Evolutionary conservation across 345 rosid genomes (phyloP), one percentile per base, ranked within the genome.

Genomic region (Fremontodendron californicum): DNA sequence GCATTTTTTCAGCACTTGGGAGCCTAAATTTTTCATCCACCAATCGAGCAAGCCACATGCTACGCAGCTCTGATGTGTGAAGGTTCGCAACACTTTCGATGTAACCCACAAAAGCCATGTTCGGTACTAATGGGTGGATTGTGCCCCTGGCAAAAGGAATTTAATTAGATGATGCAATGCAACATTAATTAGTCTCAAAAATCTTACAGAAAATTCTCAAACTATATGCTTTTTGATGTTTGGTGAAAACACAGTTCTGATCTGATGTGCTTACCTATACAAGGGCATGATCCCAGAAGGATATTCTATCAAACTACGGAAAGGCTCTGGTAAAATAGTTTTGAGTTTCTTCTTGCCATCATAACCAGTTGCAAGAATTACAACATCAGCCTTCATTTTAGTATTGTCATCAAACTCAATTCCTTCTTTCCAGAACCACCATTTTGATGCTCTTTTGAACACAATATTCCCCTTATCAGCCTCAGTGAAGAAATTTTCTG

Each of bases 331-430:
- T 62, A 94, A 78, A 60, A 94, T 87, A 40, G 90, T 84, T 65
- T 80, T 85, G 77, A 94, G 89, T 86, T 94, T 94, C 80, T 87
- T 84, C 88, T 86, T 92, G 21, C 94, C 96, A 73, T 92, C 93
- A 31, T 84, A 92, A 15, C 98, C 96, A 40, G 98, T 94, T 9
- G 96, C 94, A 45, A 92, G 83, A 73, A 90, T 79, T 63, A 94
- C 98, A 55, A 92, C 85, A 81, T 94, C 97, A 39, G 64, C 64
- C 18, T 60, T 4, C 37, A 12, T 60, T 60, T 60, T 27, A 9
- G 77, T 58, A 9, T 43, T 29, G 40, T 93, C 98, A 0, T 88
- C 94, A 55, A 93, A 93, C 75, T 88, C 89, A 9, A 93, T 81
- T 69, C 99, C 99, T 73, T 86, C 86, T 13, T 82, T 81, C 71